Percentiles rank a stretch among this genome's conserved stretches.
Evolutionary conservation across 2,329 filamentous ascomycete genomes (phyloP).

Genomic region (Penicillium nordicum): DNA sequence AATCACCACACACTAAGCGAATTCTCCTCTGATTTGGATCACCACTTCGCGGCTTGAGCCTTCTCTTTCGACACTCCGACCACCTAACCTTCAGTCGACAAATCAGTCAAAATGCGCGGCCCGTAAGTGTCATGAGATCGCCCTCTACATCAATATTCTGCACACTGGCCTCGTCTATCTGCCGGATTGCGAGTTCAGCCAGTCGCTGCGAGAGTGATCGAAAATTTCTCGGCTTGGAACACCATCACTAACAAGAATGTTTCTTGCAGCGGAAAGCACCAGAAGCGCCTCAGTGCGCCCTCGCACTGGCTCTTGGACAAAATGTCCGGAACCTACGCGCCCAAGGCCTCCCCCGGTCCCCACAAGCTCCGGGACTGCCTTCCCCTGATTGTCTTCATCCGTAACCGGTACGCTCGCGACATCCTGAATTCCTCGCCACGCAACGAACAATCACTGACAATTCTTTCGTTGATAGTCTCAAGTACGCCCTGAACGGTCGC

Average conservation of each 20-base stretch:
- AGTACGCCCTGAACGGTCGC: constrained; percentile 99
- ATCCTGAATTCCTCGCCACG: background rate
- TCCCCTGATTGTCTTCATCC: constrained; percentile 97
- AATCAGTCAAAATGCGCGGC: constrained; percentile 53
- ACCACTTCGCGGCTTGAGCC: constrained; percentile 14
- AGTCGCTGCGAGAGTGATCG: constrained; percentile 6
- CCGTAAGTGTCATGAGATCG: constrained; percentile 49
- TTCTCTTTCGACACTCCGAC: constrained; percentile 36
- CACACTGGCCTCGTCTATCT: constrained; percentile 2
- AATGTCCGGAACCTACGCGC: constrained; percentile 82
- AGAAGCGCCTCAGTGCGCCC: constrained; percentile 98
- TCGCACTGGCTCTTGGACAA: constrained; percentile 99
- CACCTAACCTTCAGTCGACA: constrained; percentile 38
- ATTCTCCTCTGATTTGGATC: constrained; percentile 17
- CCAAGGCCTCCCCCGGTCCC: constrained; percentile 74
- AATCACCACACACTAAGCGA: constrained; percentile 35
- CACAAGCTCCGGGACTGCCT: constrained; percentile 99
- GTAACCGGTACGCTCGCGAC: constrained; percentile 54
- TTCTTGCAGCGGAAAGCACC: constrained; percentile 84
- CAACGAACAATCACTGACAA: constrained; percentile 12
- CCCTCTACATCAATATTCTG: background rate
- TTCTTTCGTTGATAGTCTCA: constrained; percentile 65
- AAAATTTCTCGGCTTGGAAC: constrained; percentile 8
- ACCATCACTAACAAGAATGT: constrained; percentile 28
- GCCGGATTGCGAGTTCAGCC: background rate